These are phyloP conservation scores for Xylariaceae sp. DNA, from an alignment of 2,329 filamentous ascomycete species.

Conservation along the genomic window DNA sequence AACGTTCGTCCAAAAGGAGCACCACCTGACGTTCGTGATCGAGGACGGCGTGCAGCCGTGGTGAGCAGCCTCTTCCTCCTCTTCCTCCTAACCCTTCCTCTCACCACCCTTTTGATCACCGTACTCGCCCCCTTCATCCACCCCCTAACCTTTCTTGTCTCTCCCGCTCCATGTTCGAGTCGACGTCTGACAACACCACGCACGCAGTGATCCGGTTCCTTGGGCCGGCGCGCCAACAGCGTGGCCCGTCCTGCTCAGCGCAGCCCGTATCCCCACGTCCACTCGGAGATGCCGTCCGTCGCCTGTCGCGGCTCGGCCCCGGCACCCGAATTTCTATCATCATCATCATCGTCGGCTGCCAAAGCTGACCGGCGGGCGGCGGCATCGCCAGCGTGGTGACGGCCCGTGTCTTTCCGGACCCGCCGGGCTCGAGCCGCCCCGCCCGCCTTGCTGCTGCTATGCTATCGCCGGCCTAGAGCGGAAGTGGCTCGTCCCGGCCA, in stretches of 20 bases:
- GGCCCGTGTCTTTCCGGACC: constrained; percentile 28
- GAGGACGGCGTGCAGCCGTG: constrained; percentile 43
- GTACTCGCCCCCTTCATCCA: constrained; percentile 24
- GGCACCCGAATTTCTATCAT: constrained; percentile 56
- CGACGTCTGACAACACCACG: no score
- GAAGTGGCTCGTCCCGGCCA: constrained; percentile 34
- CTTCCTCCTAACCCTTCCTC: constrained; percentile 15
- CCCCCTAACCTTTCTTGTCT: neutral
- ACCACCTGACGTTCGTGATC: constrained; percentile 48
- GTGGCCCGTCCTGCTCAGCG: constrained; percentile 35
- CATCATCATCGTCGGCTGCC: constrained; percentile 58
- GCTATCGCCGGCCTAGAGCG: constrained; percentile 36
- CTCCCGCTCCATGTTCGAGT: no score
- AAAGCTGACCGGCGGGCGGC: constrained; percentile 55
- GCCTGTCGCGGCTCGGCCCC: constrained; percentile 47
- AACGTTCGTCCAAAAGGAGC: constrained; percentile 41
- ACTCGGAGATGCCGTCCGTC: constrained; percentile 58
- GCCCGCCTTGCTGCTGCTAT: no score
- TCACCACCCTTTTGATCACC: constrained; percentile 53
- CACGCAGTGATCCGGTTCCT: no score
- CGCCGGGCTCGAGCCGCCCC: constrained; percentile 8
- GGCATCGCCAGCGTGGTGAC: constrained; percentile 65
- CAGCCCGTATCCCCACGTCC: constrained; percentile 53
- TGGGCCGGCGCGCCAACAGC: neutral
- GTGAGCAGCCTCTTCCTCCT: constrained; percentile 19